These are phyloP conservation scores for Gamarada debralockiae DNA, from an alignment of 495 filamentous ascomycete genomes.

Conservation along the genomic window DNA sequence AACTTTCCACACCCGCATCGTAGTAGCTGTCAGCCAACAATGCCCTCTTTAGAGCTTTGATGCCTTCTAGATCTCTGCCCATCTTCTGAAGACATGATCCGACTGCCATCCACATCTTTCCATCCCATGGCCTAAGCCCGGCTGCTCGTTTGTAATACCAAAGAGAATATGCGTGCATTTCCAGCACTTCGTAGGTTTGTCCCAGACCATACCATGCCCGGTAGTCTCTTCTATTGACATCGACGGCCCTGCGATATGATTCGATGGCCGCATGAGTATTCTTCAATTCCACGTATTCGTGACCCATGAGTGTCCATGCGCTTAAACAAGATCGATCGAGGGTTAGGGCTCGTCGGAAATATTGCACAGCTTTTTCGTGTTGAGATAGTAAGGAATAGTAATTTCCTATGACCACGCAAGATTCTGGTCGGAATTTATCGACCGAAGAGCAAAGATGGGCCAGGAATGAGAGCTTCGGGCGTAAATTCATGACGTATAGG, in stretches of 20 bases:
- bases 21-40: slow-evolving; percentile 80
- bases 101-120: slow-evolving; percentile 98
- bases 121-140: slow-evolving; percentile 83
- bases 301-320: slow-evolving; percentile 98
- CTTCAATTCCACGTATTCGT: slow-evolving; percentile 98
- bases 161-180: slow-evolving; percentile 94
- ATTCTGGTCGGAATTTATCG: slow-evolving; percentile 96
- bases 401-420: slow-evolving; percentile 94
- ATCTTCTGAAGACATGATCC: slow-evolving; percentile 87
- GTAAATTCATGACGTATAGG: slow-evolving; percentile 82
- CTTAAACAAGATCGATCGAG: slow-evolving; percentile 88
- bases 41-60: slow-evolving; percentile 91
- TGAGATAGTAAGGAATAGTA: slow-evolving; percentile 91
- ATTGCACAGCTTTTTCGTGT: slow-evolving; percentile 97
- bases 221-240: slow-evolving; percentile 95
- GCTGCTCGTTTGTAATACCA: slow-evolving; percentile 98
- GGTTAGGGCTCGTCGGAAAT: slow-evolving; percentile 94
- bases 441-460: slow-evolving; percentile 85
- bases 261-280: slow-evolving; percentile 99
- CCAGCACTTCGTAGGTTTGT: slow-evolving; percentile 94
- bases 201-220: slow-evolving; percentile 98
- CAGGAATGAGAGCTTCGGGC: slow-evolving; percentile 86
- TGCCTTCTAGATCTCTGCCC: slow-evolving; percentile 75
- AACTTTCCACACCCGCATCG: slow-evolving; percentile 44
- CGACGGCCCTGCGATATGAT: slow-evolving; percentile 91